phyloP scores from a whole-genome alignment of 805 yeast species.

The Kodamaea restingae region DNA sequence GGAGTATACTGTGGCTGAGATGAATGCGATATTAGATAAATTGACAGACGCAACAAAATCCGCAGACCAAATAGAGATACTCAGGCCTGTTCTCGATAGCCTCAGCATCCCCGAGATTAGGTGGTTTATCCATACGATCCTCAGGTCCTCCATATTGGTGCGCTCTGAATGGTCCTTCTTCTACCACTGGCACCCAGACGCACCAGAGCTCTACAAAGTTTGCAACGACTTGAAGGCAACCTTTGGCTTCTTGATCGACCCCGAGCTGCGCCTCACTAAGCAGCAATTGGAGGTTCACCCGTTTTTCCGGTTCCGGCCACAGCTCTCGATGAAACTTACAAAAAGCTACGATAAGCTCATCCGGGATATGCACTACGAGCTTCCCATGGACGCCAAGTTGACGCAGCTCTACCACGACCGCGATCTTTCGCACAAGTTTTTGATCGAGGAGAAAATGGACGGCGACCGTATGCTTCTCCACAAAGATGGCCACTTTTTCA shows the following conservation, averaged over 20 bases:
- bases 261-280: constrained; percentile 38
- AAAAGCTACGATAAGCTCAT: constrained; percentile 49
- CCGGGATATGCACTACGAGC: constrained; percentile 35
- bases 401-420: constrained; percentile 14
- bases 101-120: constrained; percentile 61
- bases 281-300: constrained; percentile 41
- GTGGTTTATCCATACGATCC: constrained; percentile 64
- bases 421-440: constrained; percentile 37
- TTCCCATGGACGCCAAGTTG: constrained; percentile 19
- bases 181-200: constrained; percentile 74
- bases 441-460: constrained; percentile 87
- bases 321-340: constrained; percentile 57
- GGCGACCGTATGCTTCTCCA: constrained; percentile 89
- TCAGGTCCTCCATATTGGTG: constrained; percentile 58
- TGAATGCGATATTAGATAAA: constrained; percentile 29
- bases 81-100: constrained; percentile 47
- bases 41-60: constrained; percentile 22
- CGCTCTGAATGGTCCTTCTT: constrained; percentile 59
- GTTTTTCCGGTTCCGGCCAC: constrained; percentile 67
- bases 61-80: constrained; percentile 37
- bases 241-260: constrained; percentile 52
- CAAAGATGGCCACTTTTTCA: constrained; percentile 48
- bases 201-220: constrained; percentile 56
- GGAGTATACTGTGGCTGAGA: constrained; percentile 22
- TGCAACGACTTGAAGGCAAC: constrained; percentile 62